Base-by-base conservation (phyloP, 2,329 filamentous ascomycete species). In the Fusarium abutilonis region DNA sequence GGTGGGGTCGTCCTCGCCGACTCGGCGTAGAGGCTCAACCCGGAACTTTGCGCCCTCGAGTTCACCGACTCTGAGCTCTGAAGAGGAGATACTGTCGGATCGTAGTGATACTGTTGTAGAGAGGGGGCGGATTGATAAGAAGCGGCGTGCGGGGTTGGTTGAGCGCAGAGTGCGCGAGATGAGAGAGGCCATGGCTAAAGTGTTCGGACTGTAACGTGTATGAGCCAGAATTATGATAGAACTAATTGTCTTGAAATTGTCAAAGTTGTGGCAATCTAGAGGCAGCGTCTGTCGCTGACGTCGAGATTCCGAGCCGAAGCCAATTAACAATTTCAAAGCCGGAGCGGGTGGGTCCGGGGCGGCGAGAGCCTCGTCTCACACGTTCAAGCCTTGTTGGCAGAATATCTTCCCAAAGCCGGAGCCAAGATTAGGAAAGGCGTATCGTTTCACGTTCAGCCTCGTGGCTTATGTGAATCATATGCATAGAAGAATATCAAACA, bases 11-110 rank as follows among this genome's bases (percentile, higher is more conserved):
- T 95, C 91, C 78, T 99, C 95, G 70, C 93, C 93, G 9, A 84
- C 85, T 46, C 95, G 86, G 60, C 90, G 87, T 67, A 98, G 78
- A n/a, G 95, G 95, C 82, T 96, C 92, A 71, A 98, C 88, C 75
- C 87, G 90, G 79, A 98, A 97, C 56, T 86, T 85, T 63, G 89
- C 91, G 66, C 92, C 92, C 75, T 96, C 88, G 72, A 97, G 87
- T 82, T 97, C 92, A 73, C 92, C 93, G 70, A 95, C 91, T 40
- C 82, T 87, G 59, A 96, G 83, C 68, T 97, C 92, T 35, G 55
- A 56, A 34, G 55, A 39, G 35, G 60, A 58, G 13, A 38, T 39
- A 35, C 68, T 54, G 31, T 62, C 50, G 35, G 66, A 57, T 47
- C 66, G 64, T 32, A 60, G 56, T 15, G 60, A 52, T 9, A 59